These are phyloP conservation scores for Babesia ovata DNA, from an alignment of 169 alveolate species.

Conservation along the genomic window DNA sequence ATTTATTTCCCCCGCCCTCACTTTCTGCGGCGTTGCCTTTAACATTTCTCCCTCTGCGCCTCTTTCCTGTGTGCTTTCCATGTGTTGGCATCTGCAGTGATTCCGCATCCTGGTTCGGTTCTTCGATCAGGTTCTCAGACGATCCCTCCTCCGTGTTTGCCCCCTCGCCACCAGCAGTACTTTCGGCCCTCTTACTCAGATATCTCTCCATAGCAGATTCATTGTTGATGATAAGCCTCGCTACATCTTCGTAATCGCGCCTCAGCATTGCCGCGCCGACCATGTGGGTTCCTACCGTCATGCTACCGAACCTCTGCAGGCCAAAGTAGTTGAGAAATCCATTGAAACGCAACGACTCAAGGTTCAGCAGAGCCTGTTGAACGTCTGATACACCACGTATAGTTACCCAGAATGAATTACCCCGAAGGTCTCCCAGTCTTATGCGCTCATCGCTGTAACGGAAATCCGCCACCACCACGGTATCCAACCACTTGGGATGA, in stretches of 20 bases:
- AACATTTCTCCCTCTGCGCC: not conserved
- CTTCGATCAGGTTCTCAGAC: conserved; percentile 63
- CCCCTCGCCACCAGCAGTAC: conserved; percentile 34
- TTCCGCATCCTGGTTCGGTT: conserved; percentile 4
- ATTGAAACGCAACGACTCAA: conserved; percentile 75
- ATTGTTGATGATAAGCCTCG: conserved; percentile 69
- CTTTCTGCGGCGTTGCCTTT: not conserved
- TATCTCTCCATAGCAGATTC: conserved; percentile 35
- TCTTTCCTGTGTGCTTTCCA: not conserved
- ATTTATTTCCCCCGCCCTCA: not conserved
- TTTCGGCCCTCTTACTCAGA: not conserved
- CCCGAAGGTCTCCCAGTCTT: conserved; percentile 87
- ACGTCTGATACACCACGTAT: conserved; percentile 78
- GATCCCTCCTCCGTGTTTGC: conserved; percentile 21
- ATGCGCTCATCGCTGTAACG: conserved; percentile 79
- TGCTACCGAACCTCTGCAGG: conserved; percentile 91
- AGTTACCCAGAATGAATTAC: conserved; percentile 89
- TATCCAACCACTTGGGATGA: conserved; percentile 73
- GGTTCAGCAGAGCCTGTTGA: conserved; percentile 59
- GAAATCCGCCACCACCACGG: conserved; percentile 83
- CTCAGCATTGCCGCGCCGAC: conserved; percentile 87
- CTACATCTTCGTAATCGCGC: conserved; percentile 78
- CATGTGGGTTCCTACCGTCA: conserved; percentile 84
- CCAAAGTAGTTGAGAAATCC: conserved; percentile 94
- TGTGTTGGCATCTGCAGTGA: too few species aligned